These are phyloP conservation scores for Diospyros kaki DNA, from an alignment of 148 eudicot species.

Conservation along the genomic window DNA sequence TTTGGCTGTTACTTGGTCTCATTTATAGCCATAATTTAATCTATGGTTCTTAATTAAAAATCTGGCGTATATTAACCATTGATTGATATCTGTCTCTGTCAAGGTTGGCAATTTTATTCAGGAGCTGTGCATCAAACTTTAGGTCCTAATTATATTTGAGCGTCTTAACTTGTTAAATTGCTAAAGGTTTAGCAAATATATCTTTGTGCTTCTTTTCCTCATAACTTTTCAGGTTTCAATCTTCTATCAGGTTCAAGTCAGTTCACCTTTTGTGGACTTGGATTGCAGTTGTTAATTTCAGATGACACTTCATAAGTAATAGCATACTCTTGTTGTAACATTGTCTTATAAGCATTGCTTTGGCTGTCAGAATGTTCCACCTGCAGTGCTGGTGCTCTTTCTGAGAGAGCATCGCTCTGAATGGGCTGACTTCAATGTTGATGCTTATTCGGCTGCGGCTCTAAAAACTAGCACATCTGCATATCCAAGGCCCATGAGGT, in stretches of 20 bases:
- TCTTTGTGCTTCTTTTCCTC: no score
- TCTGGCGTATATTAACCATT: neutral
- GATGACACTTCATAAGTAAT: no score
- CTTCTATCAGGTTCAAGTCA: no score
- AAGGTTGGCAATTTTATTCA: neutral
- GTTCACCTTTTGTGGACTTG: no score
- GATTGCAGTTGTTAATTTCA: no score
- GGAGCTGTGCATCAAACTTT: no score
- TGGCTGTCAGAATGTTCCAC: conserved; percentile 70
- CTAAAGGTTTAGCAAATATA: no score
- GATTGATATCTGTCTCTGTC: neutral
- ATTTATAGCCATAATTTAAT: no score
- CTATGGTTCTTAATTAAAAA: neutral
- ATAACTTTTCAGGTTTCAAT: no score
- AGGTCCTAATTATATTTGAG: no score
- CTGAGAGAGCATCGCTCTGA: conserved; percentile 97
- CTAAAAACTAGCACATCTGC: conserved; percentile 57
- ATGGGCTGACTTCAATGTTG: conserved; percentile 94
- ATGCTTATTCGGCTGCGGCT: conserved; percentile 81
- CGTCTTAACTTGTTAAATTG: no score
- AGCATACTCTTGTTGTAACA: no score
- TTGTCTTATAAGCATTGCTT: neutral
- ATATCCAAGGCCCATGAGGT: conserved; percentile 67
- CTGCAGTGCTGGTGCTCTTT: conserved; percentile 80
- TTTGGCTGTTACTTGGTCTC: neutral